A percentile compares a stretch with the other conserved stretches of the same genome.
phyloP scores from a whole-genome alignment of 805 yeast species.

The Saccharomyces jurei region DNA sequence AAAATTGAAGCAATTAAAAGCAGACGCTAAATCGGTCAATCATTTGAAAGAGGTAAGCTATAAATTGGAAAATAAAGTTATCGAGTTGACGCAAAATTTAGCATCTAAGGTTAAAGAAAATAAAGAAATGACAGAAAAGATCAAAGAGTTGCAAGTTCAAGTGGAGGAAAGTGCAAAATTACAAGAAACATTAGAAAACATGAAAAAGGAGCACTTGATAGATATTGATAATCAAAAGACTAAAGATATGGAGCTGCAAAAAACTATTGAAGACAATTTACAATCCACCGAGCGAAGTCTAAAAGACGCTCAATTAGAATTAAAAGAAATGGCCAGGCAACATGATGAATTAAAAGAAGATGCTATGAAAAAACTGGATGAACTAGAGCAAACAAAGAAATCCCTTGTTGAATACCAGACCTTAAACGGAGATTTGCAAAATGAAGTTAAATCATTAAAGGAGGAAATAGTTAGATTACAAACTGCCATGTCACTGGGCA shows the following conservation, averaged over 20 bases:
- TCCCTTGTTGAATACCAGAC: slow-evolving; percentile 51
- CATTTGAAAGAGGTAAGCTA: slow-evolving; percentile 88
- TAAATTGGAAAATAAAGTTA: slow-evolving; percentile 93
- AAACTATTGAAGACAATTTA: slow-evolving; percentile 47
- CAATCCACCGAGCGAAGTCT: slow-evolving; percentile 47
- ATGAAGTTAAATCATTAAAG: slow-evolving; percentile 43
- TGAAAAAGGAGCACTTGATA: slow-evolving; percentile 46
- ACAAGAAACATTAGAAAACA: slow-evolving; percentile 45
- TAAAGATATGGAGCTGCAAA: slow-evolving; percentile 43
- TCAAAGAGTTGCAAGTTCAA: slow-evolving; percentile 41
- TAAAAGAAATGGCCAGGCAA: slow-evolving; percentile 50
- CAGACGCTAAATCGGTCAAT: slow-evolving; percentile 88
- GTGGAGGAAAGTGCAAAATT: slow-evolving; percentile 48
- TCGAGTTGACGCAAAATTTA: slow-evolving; percentile 81
- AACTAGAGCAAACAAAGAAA: slow-evolving; percentile 52
- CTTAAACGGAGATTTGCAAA: slow-evolving; percentile 58
- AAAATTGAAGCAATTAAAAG: slow-evolving; percentile 55
- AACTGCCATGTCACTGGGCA: slow-evolving; percentile 28
- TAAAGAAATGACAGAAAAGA: slow-evolving; percentile 56
- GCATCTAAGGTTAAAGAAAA: slow-evolving; percentile 77
- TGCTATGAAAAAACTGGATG: slow-evolving; percentile 51
- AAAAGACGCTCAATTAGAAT: slow-evolving; percentile 47
- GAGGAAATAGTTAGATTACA: slow-evolving; percentile 41
- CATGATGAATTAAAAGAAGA: slow-evolving; percentile 59
- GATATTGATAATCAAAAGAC: slow-evolving; percentile 38